Evolutionary conservation across 768 basidiomycete species (phyloP), one percentile per base, ranked within the genome.

Genomic region (Omphalotus guepiniiformis): DNA sequence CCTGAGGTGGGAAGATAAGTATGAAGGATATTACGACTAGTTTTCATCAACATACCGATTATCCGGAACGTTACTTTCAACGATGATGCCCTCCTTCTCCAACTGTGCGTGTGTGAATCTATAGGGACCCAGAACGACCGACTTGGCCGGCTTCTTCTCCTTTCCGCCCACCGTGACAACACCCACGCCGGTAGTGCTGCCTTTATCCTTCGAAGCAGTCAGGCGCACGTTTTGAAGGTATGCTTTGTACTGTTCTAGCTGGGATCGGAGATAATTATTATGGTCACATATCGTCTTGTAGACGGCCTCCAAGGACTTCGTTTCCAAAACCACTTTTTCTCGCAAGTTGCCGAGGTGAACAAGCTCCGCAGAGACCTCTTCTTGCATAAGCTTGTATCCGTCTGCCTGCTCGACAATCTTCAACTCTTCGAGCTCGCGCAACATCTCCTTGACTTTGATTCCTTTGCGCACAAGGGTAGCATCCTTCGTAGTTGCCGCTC

Each of bases 261-360:
- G 96, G 25, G 83, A 83, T 39, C 95, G 80, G 65, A 99, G 75
- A 65, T 98, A 99, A 64, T 91, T 91, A 73, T 99, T 99, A 72
- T 99, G 96, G 64, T 98, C 96, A 64, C 93, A 87, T 56, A 99
- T 99, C 16, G 95, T 99, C 80, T 97, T 96, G 82, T 94, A 99
- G 22, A 99, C 96, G 5, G 92, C 87, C 53, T 98, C 96, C 48
- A 99, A 76, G 15, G 86, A 89, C 59, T 89, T 85, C 39, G 88
- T 93, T 73, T 99, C 96, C 45, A 88, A 69, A 21, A 96, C 58
- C 22, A 98, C 93, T 73, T 97, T 98, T 68, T 99, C 96, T 37
- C 91, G 82, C 51, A 98, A 71, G 63, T 97, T 99, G 39, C 96
- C 96, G 15, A 99, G 80, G 65, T 99, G 96, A 7, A 85, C 86